Conservation (phyloP, 1,284 basidiomycete species). For the Tilletia indica region DNA sequence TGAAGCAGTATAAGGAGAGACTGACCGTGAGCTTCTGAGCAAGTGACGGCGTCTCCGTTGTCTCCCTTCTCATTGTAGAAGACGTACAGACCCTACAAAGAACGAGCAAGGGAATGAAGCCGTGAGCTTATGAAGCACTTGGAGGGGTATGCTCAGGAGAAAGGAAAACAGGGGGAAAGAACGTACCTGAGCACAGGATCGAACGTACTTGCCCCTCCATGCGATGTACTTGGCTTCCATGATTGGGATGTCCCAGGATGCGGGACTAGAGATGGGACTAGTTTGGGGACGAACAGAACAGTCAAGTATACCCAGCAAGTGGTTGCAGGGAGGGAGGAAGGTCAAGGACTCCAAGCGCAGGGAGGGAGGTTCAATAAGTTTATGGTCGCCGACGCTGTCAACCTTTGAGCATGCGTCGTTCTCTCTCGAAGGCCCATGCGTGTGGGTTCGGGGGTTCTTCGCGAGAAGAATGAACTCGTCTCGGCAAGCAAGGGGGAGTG, state of each 20-base stretch:
- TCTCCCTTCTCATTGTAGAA: constrained; percentile 24
- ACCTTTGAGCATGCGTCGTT: too few species aligned
- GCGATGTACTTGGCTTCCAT: constrained; percentile 39
- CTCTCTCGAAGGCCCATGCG: too few species aligned
- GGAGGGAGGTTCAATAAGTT: too few species aligned
- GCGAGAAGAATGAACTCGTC: too few species aligned
- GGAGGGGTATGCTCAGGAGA: not conserved
- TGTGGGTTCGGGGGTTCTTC: too few species aligned
- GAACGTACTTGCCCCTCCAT: constrained; percentile 33
- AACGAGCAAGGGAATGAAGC: not conserved
- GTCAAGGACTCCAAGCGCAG: too few species aligned
- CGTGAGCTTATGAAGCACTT: not conserved
- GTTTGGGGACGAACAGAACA: too few species aligned
- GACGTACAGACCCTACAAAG: not conserved
- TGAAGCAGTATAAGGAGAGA: not conserved
- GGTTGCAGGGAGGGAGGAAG: too few species aligned
- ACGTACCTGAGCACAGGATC: constrained; percentile 25
- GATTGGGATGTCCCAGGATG: not conserved
- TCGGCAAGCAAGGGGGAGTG: too few species aligned
- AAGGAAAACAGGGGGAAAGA: not conserved
- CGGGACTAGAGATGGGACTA: too few species aligned
- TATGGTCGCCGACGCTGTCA: too few species aligned
- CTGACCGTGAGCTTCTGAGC: constrained; percentile 47
- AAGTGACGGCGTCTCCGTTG: constrained; percentile 50
- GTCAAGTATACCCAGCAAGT: too few species aligned